These are phyloP conservation scores for Mayamaea pseudoterrestris DNA, from an alignment of 108 stramenopile species.

Conservation along the genomic window DNA sequence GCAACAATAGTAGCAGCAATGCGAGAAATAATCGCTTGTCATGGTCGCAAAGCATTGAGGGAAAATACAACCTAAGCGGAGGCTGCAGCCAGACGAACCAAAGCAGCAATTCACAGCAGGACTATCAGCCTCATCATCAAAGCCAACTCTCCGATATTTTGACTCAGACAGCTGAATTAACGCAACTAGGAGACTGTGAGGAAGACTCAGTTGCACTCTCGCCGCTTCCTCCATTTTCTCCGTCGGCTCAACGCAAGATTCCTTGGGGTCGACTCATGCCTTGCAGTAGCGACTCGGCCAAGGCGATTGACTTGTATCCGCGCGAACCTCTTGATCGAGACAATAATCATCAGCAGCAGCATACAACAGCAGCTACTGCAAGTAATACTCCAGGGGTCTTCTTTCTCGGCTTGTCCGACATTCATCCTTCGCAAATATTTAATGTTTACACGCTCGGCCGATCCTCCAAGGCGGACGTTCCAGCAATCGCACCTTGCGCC, in stretches of 20 bases:
- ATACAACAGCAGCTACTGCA: not conserved
- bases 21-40: too few species aligned
- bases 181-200: conserved; percentile 3
- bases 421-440: conserved; percentile 19
- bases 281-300: not conserved
- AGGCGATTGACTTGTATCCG: conserved; percentile 4
- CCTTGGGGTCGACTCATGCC: conserved; percentile 13
- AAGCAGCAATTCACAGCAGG: too few species aligned
- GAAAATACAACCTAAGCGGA: too few species aligned
- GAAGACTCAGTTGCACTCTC: not conserved
- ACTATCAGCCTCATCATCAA: too few species aligned
- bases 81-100: too few species aligned
- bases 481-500: conserved; percentile 8
- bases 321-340: not conserved
- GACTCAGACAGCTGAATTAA: conserved; percentile 8
- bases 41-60: too few species aligned
- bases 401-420: conserved; percentile 1
- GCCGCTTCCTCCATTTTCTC: conserved; percentile 4
- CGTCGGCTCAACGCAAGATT: not conserved
- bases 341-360: not conserved
- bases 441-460: conserved; percentile 35
- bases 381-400: conserved; percentile 1
- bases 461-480: conserved; percentile 33
- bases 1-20: too few species aligned
- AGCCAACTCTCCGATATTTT: conserved; percentile 7